Base-by-base conservation (phyloP, 2,329 filamentous ascomycete species). In the Lasiodiplodia theobromae region DNA sequence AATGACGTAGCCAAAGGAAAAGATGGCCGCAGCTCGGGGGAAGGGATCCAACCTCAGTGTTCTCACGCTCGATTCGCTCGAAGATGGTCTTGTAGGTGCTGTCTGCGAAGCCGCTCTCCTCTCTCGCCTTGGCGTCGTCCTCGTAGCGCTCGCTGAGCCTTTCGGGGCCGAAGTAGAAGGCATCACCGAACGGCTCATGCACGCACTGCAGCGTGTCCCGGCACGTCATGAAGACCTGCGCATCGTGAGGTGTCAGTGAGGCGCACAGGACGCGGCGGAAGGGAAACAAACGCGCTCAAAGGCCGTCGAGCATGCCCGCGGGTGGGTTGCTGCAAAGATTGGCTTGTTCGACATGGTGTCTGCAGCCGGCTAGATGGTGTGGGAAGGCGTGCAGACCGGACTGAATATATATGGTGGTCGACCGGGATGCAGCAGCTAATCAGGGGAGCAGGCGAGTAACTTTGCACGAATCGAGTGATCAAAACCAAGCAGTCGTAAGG, bases 101-200 rank as follows among this genome's bases (percentile, higher is more conserved):
- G 62, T 90, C 78, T 53, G 85, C 81, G 74, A 92, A 93, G 66
- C 92, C 92, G 72, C 88, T 91, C 74, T 86, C 77, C 54, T 78
- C 71, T 69, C 83, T 79, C 57, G 78, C 79, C 70, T 83, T 77
- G 74, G 86, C 84, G 72, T 97, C 92, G 54, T 91, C 79, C 76
- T 90, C 90, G 77, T 93, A 99, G 74, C 96, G 89, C 65, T 87
- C 83, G 75, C 92, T 90, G 73, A 98, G 86, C 73, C 93, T 88
- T 82, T 99, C 96, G 7, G 95, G 94, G 65, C 96, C 95, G 77
- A 91, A 98, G 83, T 98, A 98, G 78, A 95, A 98, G 70, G 94
- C 92, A 82, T 98, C 96, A 66, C 95, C 95, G 81, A 98, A 98
- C 5, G 96, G 96, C 83, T 99, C 96, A 80, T 98, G 96, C 74